Percentiles rank a stretch among this genome's conserved stretches.
Conservation (phyloP, 1,284 basidiomycete genomes). For the Serendipita sp. region DNA sequence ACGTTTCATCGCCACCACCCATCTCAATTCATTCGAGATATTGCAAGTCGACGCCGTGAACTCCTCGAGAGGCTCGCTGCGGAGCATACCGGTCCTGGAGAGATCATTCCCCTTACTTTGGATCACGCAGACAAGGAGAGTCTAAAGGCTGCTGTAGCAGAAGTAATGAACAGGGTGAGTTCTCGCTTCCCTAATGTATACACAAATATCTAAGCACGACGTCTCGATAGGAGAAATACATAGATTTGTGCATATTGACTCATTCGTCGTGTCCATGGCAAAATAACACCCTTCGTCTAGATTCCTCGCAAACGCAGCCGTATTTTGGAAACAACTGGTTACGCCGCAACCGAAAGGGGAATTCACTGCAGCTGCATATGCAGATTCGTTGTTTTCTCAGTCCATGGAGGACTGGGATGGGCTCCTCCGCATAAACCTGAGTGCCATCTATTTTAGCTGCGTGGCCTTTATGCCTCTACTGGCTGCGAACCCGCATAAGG, state of each 20-base stretch:
- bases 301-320: background rate
- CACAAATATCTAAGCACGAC: background rate
- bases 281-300: background rate
- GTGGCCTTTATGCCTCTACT: background rate
- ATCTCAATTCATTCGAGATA: background rate
- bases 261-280: background rate
- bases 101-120: background rate
- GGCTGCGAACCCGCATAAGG: constrained; percentile 3
- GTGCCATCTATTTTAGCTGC: background rate
- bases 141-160: background rate
- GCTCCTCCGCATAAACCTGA: background rate
- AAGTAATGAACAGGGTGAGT: background rate
- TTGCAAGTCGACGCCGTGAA: constrained; percentile 1
- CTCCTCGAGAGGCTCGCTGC: background rate
- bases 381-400: background rate
- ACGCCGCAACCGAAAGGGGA: background rate
- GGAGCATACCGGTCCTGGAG: constrained; percentile 2
- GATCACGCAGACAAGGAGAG: constrained; percentile 3
- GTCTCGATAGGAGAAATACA: background rate
- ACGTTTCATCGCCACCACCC: background rate
- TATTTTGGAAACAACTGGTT: background rate
- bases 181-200: background rate
- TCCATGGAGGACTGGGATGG: constrained; percentile 6
- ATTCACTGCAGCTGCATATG: background rate
- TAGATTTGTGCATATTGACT: background rate